Percentiles rank a stretch among this genome's conserved stretches.
These are phyloP conservation scores for Xenoacremonium recifei DNA, from an alignment of 2,329 filamentous ascomycete genomes.

Conservation along the genomic window DNA sequence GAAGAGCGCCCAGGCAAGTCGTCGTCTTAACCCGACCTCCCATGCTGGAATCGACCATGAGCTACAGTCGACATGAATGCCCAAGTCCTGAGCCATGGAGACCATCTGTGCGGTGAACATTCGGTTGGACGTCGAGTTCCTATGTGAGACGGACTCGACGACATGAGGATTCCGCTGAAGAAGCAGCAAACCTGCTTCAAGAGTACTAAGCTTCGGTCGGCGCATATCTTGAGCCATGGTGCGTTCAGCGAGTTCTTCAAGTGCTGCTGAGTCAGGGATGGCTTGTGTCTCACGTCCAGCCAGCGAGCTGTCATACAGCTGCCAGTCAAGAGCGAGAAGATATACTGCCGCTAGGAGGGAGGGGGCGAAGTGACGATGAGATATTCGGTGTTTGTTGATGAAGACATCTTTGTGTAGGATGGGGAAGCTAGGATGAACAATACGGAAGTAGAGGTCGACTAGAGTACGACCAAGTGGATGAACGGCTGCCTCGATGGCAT, in stretches of 20 bases:
- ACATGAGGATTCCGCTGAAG: conserved; percentile 48
- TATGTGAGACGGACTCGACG: conserved; percentile 21
- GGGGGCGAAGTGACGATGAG: conserved; percentile 57
- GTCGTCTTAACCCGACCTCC: conserved; percentile 60
- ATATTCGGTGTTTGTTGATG: conserved; percentile 58
- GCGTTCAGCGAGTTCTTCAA: conserved; percentile 39
- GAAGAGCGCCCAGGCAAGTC: conserved; percentile 63
- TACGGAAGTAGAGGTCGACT: conserved; percentile 66
- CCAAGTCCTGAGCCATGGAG: conserved; percentile 57
- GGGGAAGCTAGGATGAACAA: conserved; percentile 58
- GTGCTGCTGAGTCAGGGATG: conserved; percentile 28
- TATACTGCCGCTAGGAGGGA: conserved; percentile 61
- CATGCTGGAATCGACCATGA: conserved; percentile 61
- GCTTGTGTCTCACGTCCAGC: conserved; percentile 29
- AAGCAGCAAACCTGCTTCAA: conserved; percentile 54
- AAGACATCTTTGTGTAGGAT: conserved; percentile 61
- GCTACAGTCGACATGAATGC: conserved; percentile 60
- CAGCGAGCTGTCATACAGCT: conserved; percentile 55
- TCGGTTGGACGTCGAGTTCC: conserved; percentile 34
- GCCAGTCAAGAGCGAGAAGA: conserved; percentile 61
- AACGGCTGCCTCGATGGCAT: conserved; percentile 60
- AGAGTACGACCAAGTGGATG: conserved; percentile 61
- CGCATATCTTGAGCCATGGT: conserved; percentile 48
- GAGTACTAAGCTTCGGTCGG: conserved; percentile 53
- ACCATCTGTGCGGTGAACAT: conserved; percentile 53